A percentile compares a stretch with the other conserved stretches of the same genome.
These are phyloP conservation scores for Fraxinus cuspidata DNA, from an alignment of 257 asterid genomes.

Conservation along the genomic window DNA sequence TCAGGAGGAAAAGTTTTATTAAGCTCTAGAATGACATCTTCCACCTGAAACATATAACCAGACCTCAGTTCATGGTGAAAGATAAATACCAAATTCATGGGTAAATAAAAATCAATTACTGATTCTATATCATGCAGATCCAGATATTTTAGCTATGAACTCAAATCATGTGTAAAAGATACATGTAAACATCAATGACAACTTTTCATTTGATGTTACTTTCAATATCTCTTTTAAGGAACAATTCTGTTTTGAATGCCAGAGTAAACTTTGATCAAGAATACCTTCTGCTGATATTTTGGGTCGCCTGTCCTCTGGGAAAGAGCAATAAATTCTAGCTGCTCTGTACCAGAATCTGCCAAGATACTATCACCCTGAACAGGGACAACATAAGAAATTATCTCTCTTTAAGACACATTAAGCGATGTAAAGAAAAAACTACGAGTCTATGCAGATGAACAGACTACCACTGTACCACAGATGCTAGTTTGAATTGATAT, in stretches of 20 bases:
- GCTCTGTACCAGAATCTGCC: slow-evolving; percentile 98
- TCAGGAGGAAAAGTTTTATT: slow-evolving; percentile 89
- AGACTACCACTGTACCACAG: not conserved
- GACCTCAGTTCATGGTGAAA: not conserved
- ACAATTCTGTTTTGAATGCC: not conserved
- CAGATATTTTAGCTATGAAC: not conserved
- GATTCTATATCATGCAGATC: not conserved
- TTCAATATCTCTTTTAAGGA: not conserved
- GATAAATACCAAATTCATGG: not conserved
- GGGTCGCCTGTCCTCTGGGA: slow-evolving; percentile 91
- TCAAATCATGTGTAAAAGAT: not conserved
- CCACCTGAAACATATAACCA: slow-evolving; percentile 64
- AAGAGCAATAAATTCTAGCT: slow-evolving; percentile 97
- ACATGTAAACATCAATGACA: not conserved
- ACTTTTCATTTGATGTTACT: slow-evolving; percentile 15
- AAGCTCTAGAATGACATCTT: slow-evolving; percentile 80
- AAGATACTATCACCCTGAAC: slow-evolving; percentile 91
- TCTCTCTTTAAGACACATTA: not conserved
- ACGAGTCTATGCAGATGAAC: not conserved
- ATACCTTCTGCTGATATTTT: slow-evolving; percentile 85
- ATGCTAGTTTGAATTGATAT: not conserved
- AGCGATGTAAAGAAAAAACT: not conserved
- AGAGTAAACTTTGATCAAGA: not conserved
- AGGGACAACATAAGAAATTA: slow-evolving; percentile 12
- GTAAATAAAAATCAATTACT: not conserved